A percentile compares a stretch with the other conserved stretches of the same genome.
phyloP scores from a whole-genome alignment of 75 land plant genomes.

The Picea sitchensis region DNA sequence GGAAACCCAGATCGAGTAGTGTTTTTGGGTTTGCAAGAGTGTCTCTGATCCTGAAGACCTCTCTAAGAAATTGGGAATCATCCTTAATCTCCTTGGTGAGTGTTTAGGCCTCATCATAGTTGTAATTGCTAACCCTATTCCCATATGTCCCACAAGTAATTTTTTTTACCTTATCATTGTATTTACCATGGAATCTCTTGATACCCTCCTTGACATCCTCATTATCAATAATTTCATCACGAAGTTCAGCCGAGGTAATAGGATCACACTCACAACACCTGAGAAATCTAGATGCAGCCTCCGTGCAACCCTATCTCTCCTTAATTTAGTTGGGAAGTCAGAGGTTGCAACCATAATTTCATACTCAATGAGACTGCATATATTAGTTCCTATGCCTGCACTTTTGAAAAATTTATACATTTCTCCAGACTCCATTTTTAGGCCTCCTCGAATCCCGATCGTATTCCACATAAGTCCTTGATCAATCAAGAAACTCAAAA shows the following conservation, averaged over 20 bases:
- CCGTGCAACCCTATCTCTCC: conserved; percentile 71
- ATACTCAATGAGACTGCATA: no score
- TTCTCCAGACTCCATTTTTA: conserved; percentile 15
- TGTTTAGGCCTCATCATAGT: conserved; percentile 43
- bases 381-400: no score
- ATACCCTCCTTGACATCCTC: conserved; percentile 10
- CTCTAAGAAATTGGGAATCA: conserved; percentile 23
- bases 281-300: conserved; percentile 22
- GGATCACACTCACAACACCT: conserved; percentile 39
- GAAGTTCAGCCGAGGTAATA: conserved; percentile 9
- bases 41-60: no score
- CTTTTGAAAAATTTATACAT: no score
- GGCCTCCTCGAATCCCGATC: no score
- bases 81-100: conserved; percentile 65
- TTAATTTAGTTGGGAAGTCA: conserved; percentile 67
- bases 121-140: no score
- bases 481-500: no score
- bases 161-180: conserved; percentile 18
- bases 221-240: not conserved
- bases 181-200: conserved; percentile 7
- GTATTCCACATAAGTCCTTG: no score
- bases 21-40: no score
- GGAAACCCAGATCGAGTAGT: no score
- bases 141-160: conserved; percentile 11
- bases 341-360: conserved; percentile 65